Conservation (phyloP, 169 alveolate genomes). For the Plasmodium vivax region DNA sequence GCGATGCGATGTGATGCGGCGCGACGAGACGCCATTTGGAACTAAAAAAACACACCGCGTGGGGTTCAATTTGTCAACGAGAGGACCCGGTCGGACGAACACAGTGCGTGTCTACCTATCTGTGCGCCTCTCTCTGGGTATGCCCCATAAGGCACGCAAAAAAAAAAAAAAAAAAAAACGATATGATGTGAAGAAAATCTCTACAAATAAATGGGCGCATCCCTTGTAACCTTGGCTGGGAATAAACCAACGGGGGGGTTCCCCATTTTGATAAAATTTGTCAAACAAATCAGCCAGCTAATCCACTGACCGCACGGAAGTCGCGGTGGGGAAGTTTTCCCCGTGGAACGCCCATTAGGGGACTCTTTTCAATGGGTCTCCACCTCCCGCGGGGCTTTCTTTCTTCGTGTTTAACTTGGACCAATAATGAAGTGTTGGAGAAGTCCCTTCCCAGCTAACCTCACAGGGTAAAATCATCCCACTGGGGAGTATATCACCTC, state of each 20-base stretch:
- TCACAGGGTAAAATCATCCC: neutral
- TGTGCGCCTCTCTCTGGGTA: neutral
- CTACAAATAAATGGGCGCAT: neutral
- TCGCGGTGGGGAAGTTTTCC: neutral
- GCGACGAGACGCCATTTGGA: neutral
- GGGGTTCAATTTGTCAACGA: neutral
- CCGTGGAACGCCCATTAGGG: neutral
- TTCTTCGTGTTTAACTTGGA: neutral
- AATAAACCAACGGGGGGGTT: neutral
- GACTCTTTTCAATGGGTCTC: neutral
- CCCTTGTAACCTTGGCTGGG: neutral
- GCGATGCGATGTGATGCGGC: neutral
- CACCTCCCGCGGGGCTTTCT: neutral
- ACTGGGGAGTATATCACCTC: neutral
- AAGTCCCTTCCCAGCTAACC: neutral
- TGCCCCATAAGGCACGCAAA: neutral
- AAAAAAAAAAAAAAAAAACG: slow-evolving; percentile 1
- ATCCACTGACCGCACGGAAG: neutral
- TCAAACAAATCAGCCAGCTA: neutral
- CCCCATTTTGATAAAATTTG: neutral
- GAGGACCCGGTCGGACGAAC: neutral
- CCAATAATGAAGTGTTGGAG: neutral
- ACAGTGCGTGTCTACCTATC: neutral
- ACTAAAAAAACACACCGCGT: neutral
- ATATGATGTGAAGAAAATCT: neutral